Base-by-base conservation (phyloP, 2,329 filamentous ascomycete species). In the Orbilia brochopaga region DNA sequence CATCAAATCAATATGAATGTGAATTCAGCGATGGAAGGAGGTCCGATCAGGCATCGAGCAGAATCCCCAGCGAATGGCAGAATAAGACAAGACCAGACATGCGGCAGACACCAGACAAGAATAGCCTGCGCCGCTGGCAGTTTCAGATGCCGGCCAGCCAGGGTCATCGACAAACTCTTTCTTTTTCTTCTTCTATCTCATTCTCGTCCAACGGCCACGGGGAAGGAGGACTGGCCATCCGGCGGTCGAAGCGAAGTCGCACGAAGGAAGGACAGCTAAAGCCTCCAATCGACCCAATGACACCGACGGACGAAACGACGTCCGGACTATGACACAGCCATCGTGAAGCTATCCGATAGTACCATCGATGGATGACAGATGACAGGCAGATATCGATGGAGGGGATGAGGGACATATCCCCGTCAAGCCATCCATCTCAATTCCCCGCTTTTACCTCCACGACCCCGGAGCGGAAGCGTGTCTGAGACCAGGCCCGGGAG, bases 141-240 rank as follows among this genome's bases (percentile, higher is more conserved):
- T 70, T 70, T 70, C 66, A 70, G 66, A 70, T 70, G 59, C 59
- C 64, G 54, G 66, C 63, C 63, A 59, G 59, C 37, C 66, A 23
- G 50, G 65, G 60, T 50, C 62, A n/a, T 27, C 58, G 46, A 50
- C 53, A 57, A 8, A n/a, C 32, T 42, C 37, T 42, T 42, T 42
- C 37, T 42, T 42, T 42, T 15, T 42, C 15, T 42, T 17, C 15
- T 15, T 15, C 15, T 15, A 23, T 44, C 53, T 40, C 17, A 46
- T 63, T 46, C 40, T 63, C 54, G 65, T 70, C 59, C 59, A 56
- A 64, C 59, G 37, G 27, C 32, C 19, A 51, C 66, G 66, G 66
- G 66, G 66, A 70, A 70, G 59, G 54, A 50, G 19, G 24, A 56
- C 48, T 64, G 42, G 66, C 37, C 32, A 70, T 70, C 66, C 66